Evolutionary conservation across 140 eudicot genomes (phyloP).

Genomic region (Oenanthe javanica): DNA sequence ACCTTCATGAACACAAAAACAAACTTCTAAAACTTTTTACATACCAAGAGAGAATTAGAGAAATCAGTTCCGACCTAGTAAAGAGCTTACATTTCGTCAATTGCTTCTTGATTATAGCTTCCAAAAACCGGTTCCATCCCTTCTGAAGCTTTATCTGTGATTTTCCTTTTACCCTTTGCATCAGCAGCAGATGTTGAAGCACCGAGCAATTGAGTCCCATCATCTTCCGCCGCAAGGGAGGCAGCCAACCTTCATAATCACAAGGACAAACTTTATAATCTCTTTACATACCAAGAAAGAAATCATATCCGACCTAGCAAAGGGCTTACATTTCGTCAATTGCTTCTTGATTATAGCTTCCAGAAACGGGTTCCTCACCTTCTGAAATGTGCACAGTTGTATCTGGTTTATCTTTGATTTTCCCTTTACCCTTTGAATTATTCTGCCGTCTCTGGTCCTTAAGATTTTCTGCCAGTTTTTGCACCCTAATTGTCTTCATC

Average conservation of each 20-base stretch:
- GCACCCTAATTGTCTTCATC: slow-evolving; percentile 69
- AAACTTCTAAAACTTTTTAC: slow-evolving; percentile 3
- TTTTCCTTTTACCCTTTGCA: slow-evolving; percentile 52
- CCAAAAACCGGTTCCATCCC: slow-evolving; percentile 11
- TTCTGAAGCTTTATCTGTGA: slow-evolving; percentile 23
- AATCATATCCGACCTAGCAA: slow-evolving; percentile 2
- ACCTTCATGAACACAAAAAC: slow-evolving; percentile 36
- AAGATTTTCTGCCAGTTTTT: slow-evolving; percentile 67
- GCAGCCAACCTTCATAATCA: slow-evolving; percentile 80
- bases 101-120: slow-evolving; percentile 46
- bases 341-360: slow-evolving; percentile 45
- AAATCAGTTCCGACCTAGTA: not conserved
- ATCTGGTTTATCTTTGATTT: slow-evolving; percentile 17
- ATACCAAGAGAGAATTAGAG: not conserved
- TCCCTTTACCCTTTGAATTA: slow-evolving; percentile 48
- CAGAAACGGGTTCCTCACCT: slow-evolving; percentile 9
- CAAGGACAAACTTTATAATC: slow-evolving; percentile 9
- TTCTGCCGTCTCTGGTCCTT: slow-evolving; percentile 54
- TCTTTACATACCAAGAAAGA: not conserved
- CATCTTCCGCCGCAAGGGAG: slow-evolving; percentile 74
- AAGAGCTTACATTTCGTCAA: slow-evolving; percentile 62
- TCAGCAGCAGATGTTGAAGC: slow-evolving; percentile 62
- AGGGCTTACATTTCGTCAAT: slow-evolving; percentile 61
- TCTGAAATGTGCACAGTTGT: not conserved
- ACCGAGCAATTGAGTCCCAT: slow-evolving; percentile 26